Base-by-base conservation (phyloP, 139 green algal genomes). In the Astrephomene gubernaculifera region DNA sequence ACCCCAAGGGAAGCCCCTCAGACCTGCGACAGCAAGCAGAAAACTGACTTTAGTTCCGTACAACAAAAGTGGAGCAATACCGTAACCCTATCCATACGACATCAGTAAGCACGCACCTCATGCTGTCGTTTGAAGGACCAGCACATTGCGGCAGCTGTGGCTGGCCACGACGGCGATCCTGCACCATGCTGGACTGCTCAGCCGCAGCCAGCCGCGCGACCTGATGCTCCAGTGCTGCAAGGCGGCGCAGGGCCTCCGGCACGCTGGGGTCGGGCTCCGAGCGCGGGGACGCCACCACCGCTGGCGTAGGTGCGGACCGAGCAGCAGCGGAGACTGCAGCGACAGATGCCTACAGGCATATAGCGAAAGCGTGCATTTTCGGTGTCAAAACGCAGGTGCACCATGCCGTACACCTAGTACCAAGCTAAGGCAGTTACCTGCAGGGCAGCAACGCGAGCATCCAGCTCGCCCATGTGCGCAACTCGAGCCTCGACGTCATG, bases 341-440 rank as follows among this genome's bases (percentile, higher is more conserved):
- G 4, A 79, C 71, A 31, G 45, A 80, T 17, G 71, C n/a, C 70
- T 63, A 43, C 70, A 22, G 17, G 57, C 6, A 67, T n/a, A n/a
- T n/a, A n/a, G n/a, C 49, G 14, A 57, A 57, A 12, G 49, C 49
- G 14, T 57, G 14, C 14, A 12, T 57, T 17, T 17, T 57, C n/a
- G n/a, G n/a, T n/a, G n/a, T n/a, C n/a, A n/a, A n/a, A n/a, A n/a
- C 54, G 54, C 19, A 29, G 54, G 22, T 31, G 54, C 54, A 5
- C 54, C 9, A 21, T 33, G 22, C 54, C 29, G 54, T 24, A 5
- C 14, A 21, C 54, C 12, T 65, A 12, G 12, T 17, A 57, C 49
- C n/a, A n/a, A n/a, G n/a, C n/a, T n/a, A n/a, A n/a, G n/a, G 14
- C 57, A n/a, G 9, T 70, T 53, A 81, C 75, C 75, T 84, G 78